Conservation (phyloP, 306 rosid genomes). For the Cicer yamashitae region DNA sequence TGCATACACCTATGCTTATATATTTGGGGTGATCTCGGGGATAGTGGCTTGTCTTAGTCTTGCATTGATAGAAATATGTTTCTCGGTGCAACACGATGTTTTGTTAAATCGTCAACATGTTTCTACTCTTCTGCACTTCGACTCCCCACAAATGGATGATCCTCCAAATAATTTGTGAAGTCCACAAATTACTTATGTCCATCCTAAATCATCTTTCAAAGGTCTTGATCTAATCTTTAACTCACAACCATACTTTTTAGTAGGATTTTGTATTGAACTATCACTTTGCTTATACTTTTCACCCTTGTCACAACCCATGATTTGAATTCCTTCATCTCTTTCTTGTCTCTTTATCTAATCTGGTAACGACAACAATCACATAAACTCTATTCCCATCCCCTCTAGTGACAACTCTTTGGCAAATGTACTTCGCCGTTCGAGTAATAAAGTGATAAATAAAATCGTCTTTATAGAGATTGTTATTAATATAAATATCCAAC, state of each 20-base stretch:
- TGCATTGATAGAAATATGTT: neutral
- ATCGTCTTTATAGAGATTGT: too few species aligned
- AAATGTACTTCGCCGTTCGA: too few species aligned
- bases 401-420: too few species aligned
- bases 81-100: neutral
- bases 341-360: neutral
- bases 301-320: neutral
- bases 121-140: neutral
- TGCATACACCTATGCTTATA: neutral
- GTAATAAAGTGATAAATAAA: too few species aligned
- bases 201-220: neutral
- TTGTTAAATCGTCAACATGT: neutral
- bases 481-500: too few species aligned
- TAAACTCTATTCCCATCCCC: too few species aligned
- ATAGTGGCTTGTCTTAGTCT: neutral
- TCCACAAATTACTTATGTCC: neutral
- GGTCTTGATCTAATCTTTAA: neutral
- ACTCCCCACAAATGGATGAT: neutral
- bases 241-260: neutral
- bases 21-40: neutral
- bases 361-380: too few species aligned
- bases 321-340: neutral
- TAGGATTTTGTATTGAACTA: neutral
- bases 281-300: neutral
- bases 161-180: neutral